phyloP scores from a whole-genome alignment of 2,329 filamentous ascomycete species.

The Aspergillus novoparasiticus region DNA sequence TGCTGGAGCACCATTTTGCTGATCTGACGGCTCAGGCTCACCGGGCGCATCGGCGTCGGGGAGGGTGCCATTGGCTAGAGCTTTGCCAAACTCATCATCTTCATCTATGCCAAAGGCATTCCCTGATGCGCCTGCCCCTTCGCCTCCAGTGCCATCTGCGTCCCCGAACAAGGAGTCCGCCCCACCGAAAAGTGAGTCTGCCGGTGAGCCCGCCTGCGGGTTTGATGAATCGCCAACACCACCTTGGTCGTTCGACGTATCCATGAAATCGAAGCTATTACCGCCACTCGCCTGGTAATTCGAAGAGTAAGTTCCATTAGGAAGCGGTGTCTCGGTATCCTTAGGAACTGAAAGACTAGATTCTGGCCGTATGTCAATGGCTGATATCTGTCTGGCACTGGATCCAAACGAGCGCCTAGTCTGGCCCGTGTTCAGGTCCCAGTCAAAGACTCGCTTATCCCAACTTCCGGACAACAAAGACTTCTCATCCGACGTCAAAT shows the following conservation, averaged over 20 bases:
- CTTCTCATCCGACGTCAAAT: slow-evolving; percentile 79
- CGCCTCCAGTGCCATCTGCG: slow-evolving; percentile 59
- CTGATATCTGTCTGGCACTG: slow-evolving; percentile 80
- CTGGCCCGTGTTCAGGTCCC: slow-evolving; percentile 88
- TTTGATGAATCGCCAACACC: slow-evolving; percentile 50
- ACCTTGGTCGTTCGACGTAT: slow-evolving; percentile 40
- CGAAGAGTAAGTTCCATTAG: slow-evolving; percentile 72
- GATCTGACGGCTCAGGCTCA: slow-evolving; percentile 31
- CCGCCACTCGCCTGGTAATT: slow-evolving; percentile 67
- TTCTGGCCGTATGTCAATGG: slow-evolving; percentile 80
- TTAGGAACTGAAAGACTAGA: slow-evolving; percentile 75
- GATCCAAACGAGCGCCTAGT: slow-evolving; percentile 75
- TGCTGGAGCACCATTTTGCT: slow-evolving; percentile 22
- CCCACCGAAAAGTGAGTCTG: slow-evolving; percentile 80
- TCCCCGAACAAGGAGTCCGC: slow-evolving; percentile 91
- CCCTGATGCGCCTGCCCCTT: slow-evolving; percentile 52
- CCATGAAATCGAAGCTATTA: slow-evolving; percentile 55
- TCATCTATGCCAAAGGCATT: slow-evolving; percentile 77
- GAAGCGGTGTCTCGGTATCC: slow-evolving; percentile 57
- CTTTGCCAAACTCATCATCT: slow-evolving; percentile 77
- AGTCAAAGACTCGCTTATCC: slow-evolving; percentile 93
- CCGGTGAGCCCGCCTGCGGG: slow-evolving; percentile 65
- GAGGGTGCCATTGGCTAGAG: slow-evolving; percentile 66
- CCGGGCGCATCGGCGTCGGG: slow-evolving; percentile 50
- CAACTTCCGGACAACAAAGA: slow-evolving; percentile 90